Evolutionary conservation across 176 grass and related monocot species (phyloP), one percentile per base, ranked within the genome.

Genomic region (Phragmites australis): DNA sequence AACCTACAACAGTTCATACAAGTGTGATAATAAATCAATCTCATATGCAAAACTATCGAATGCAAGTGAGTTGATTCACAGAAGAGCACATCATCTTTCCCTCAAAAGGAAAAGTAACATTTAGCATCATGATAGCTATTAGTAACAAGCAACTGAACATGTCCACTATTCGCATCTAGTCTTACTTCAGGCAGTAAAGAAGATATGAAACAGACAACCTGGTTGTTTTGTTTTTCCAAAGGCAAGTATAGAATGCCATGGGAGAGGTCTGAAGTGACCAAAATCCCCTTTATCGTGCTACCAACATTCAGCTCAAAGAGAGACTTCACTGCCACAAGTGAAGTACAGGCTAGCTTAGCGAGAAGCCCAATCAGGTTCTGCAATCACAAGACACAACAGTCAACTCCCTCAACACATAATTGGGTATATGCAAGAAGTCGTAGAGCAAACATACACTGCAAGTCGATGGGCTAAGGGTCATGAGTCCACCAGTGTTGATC

Each of bases 291-390:
- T 86, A 95, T 87, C 78, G 79, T 89, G 74, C 79, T 89, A 68
- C 92, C 89, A 79, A 91, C 75, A 89, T 92, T 89, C 72, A 88
- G 84, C 71, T 93, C 92, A 76, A 95, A 95, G 46, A 99, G 90
- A 60, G 78, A 88, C 75, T 89, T 91, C n/a, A 95, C 96, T 46
- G 92, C 90, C 76, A 95, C 75, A 68, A 93, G 90, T 50, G 96
- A 99, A 73, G 50, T 81, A 80, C 84, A 78, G 4, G 96, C 96
- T 49, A 99, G 86, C 86, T 93, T 91, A 45, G 90, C 90, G 27
- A 99, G 92, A 82, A 99, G 83, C 79, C 81, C 75, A 50, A 99
- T 84, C 86, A 99, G 77, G 49, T 82, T 87, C 96, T 99, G 86
- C 60, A 82, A 51, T 64, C 70, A 81, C 17, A 86, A 65, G 42